Percentiles rank a stretch among this genome's conserved stretches.
Evolutionary conservation across 164 flowering plant species (phyloP).

Genomic region (Magnolia sinica): DNA sequence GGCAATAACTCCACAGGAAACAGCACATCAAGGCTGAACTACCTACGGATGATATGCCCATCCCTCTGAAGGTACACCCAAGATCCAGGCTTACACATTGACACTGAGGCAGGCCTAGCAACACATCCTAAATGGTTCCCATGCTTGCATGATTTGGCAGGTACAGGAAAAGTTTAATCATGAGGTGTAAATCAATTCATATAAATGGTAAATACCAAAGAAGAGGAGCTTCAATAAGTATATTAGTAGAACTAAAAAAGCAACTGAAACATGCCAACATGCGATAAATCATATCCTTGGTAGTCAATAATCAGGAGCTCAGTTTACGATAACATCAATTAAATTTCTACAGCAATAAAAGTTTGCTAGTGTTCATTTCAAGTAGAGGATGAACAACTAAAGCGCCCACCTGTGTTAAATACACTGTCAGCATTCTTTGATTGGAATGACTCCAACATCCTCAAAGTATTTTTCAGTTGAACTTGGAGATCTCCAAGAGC

Average conservation of each 20-base stretch:
- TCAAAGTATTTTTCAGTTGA: conserved; percentile 45
- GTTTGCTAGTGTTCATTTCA: background rate
- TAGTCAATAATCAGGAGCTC: background rate
- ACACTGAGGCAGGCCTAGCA: no score
- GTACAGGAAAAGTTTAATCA: background rate
- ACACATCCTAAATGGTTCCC: no score
- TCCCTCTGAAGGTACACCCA: no score
- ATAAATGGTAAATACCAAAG: background rate
- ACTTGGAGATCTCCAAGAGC: conserved; percentile 43
- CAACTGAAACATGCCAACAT: background rate
- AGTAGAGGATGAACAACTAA: background rate
- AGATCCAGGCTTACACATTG: no score
- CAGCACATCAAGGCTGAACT: no score
- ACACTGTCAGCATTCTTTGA: conserved; percentile 70
- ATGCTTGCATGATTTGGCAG: no score
- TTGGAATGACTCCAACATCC: conserved; percentile 59
- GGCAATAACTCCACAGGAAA: no score
- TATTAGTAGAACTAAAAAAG: background rate
- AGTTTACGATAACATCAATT: background rate
- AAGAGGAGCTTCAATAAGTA: background rate
- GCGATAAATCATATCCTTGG: background rate
- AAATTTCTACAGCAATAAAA: background rate
- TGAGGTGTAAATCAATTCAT: background rate
- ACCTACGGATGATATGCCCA: no score
- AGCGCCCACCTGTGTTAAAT: conserved; percentile 69